Base-by-base conservation (phyloP, 2,329 filamentous ascomycete genomes). In the Exophiala mesophila region DNA sequence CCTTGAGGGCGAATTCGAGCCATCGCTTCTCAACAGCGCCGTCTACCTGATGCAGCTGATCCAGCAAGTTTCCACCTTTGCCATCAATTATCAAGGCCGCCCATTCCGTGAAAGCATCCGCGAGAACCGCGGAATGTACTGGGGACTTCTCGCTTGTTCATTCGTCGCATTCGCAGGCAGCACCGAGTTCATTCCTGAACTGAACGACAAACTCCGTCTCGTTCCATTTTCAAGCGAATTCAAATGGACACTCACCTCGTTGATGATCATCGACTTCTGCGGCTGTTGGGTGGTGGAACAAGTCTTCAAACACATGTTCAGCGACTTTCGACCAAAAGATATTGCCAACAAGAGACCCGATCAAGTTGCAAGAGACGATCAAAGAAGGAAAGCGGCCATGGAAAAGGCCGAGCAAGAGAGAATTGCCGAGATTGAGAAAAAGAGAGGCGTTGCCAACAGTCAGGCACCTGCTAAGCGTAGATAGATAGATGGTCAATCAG, bases 81-180 rank as follows among this genome's bases (percentile, higher is more conserved):
- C 92, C 48, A 95, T 98, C 73, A 98, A 98, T 73, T 98, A 98
- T 72, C 92, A 98, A 67, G 92, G 92, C 45, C 85, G 92, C 7
- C 92, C 92, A 9, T 98, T 98, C 83, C 86, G 92, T 47, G 92
- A 98, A 69, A 85, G 85, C 16, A 88, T 98, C 54, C 83, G 85
- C 4, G 92, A 96, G 70, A 98, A 98, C 73, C 85, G 82, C 65
- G 88, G 87, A 63, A 98, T 98, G 92, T 98, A 92, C 72, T 98
- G 85, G 74, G 92, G 92, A 46, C 88, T 98, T 42, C 71, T 98
- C 29, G 84, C 85, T 52, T 90, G 96, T 12, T 87, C 88, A 0
- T 88, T 74, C 30, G 85, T 98, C 20, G 90, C 92, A 4, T 97
- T 98, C 66, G 83, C 84, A 34, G 96, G 90, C 68, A 90, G 89